Conservation (phyloP, 108 stramenopile species). For the Craspedostauros australis region DNA sequence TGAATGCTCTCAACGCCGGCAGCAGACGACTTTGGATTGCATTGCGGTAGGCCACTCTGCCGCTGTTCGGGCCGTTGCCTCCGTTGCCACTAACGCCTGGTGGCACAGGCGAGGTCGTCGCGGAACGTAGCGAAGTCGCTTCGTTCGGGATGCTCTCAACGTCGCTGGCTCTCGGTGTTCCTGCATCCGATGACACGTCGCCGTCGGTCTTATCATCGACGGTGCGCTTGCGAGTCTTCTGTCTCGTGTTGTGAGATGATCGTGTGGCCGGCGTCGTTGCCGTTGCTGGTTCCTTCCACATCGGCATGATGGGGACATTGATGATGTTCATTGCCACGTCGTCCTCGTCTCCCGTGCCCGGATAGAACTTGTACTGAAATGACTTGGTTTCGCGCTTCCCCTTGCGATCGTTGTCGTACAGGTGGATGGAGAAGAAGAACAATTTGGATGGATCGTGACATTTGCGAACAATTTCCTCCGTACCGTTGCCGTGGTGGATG, state of each 20-base stretch:
- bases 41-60: constrained; percentile 65
- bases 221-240: constrained; percentile 20
- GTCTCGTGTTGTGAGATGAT: constrained; percentile 44
- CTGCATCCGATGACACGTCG: constrained; percentile 22
- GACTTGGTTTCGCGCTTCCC: constrained; percentile 33
- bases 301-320: constrained; percentile 89
- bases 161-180: constrained; percentile 14
- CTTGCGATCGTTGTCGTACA: constrained; percentile 82
- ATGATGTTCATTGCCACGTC: constrained; percentile 90
- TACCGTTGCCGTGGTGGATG: constrained; percentile 98
- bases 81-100: constrained; percentile 28
- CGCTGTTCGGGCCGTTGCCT: constrained; percentile 8
- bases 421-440: constrained; percentile 91
- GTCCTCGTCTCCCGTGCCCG: constrained; percentile 88
- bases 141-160: constrained; percentile 26
- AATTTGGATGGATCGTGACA: constrained; percentile 83
- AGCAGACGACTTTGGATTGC: constrained; percentile 73
- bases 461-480: constrained; percentile 91
- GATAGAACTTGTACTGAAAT: constrained; percentile 89
- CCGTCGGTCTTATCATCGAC: constrained; percentile 11
- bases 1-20: constrained; percentile 86
- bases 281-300: constrained; percentile 73
- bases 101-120: constrained; percentile 26
- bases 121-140: constrained; percentile 19
- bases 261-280: constrained; percentile 12